Evolutionary conservation across 1,139 yeast species (phyloP).

Genomic region (Candida glucosophila): DNA sequence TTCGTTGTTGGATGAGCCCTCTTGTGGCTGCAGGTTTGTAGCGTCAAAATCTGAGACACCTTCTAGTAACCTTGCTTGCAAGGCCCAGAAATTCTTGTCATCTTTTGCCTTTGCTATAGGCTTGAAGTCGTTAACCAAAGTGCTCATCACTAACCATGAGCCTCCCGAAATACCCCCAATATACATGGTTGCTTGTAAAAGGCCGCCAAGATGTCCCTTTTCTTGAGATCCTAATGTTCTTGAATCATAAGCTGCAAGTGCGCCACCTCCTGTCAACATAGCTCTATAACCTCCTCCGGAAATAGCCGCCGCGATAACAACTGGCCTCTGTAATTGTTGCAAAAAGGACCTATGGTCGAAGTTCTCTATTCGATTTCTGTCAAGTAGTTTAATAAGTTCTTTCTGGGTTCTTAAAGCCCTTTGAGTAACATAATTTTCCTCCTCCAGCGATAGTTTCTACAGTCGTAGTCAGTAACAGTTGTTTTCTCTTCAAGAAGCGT

Average conservation of each 20-base stretch:
- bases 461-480: slow-evolving; percentile 3
- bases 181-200: slow-evolving; percentile 46
- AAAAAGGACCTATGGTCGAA: slow-evolving; percentile 20
- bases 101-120: slow-evolving; percentile 28
- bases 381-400: slow-evolving; percentile 25
- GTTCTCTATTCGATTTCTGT: slow-evolving; percentile 26
- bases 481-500: not conserved
- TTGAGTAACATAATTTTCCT: slow-evolving; percentile 24
- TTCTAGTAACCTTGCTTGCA: slow-evolving; percentile 40
- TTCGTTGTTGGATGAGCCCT: not conserved
- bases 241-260: slow-evolving; percentile 43
- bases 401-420: slow-evolving; percentile 23
- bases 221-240: slow-evolving; percentile 24
- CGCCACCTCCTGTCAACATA: slow-evolving; percentile 60
- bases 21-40: not conserved
- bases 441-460: slow-evolving; percentile 20
- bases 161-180: slow-evolving; percentile 68
- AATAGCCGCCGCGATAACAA: slow-evolving; percentile 45
- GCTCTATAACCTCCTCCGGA: slow-evolving; percentile 76
- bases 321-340: slow-evolving; percentile 14
- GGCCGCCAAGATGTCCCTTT: slow-evolving; percentile 33
- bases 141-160: slow-evolving; percentile 52
- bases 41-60: slow-evolving; percentile 47
- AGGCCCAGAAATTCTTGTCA: slow-evolving; percentile 23
- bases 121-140: slow-evolving; percentile 35